Evolutionary conservation across 192 early-diverging fungal genomes (phyloP), one percentile per base, ranked within the genome.

Genomic region (Podila verticillata): DNA sequence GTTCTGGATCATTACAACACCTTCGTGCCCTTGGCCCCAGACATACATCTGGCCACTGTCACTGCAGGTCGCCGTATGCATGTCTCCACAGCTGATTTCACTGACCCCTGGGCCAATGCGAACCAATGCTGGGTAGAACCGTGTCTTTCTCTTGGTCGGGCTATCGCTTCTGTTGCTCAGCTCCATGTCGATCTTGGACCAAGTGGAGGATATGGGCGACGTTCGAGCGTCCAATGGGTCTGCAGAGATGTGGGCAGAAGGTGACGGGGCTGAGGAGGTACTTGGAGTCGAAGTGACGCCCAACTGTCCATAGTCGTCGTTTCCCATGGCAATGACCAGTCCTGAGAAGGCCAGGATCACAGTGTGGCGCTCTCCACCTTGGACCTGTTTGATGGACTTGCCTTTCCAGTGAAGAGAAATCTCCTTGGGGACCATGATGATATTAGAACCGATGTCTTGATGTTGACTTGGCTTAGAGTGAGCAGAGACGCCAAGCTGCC

Each of bases 401-500:
- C 74, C 74, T 29, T 78, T 78, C 74, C 74, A 78, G 32, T 78
- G 68, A 28, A 78, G 30, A 2, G 63, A 49, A 6, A 78, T 66
- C 2, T 60, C 54, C 13, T 49, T 65, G 3, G 74, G 74, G 8
- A 51, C 6, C 1, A 4, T 6, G 10, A 78, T 36, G 15, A 35
- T 49, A 63, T 44, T 48, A 36, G 31, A 20, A 10, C 12, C 51
- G 2, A 17, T 32, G 30, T 54, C 12, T 24, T 66, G 24, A 1
- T 17, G 15, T 7, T 20, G 22, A 34, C 44, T 10, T 49, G 5
- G 36, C 13, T 63, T 71, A 0, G 22, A 60, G 13, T 15, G 30
- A 60, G 29, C 58, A 60, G 30, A 28, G 26, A 19, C 9, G 44
- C 48, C 74, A 8, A 78, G 58, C 26, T 78, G 74, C 4, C 74